A percentile compares a stretch with the other conserved stretches of the same genome.
Conservation (phyloP, 2,329 filamentous ascomycete species). For the Fusarium nanum region DNA sequence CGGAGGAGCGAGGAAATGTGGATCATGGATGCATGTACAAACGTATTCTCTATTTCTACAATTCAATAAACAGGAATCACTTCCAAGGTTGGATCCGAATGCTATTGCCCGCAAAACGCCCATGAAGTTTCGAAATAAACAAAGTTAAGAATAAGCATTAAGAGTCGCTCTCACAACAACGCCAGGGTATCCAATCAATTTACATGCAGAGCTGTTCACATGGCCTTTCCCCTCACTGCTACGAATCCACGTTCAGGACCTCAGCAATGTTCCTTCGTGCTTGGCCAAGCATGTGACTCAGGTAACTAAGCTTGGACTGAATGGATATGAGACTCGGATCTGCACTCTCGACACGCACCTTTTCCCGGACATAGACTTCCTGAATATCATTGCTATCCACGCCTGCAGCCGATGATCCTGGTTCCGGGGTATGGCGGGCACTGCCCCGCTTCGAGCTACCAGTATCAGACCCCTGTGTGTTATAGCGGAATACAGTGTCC, state of each 20-base stretch:
- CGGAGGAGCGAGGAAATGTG: slow-evolving; percentile 36
- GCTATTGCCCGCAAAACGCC: slow-evolving; percentile 1
- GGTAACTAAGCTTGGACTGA: slow-evolving; percentile 82
- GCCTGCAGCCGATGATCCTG: slow-evolving; percentile 32
- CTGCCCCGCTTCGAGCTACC: slow-evolving; percentile 44
- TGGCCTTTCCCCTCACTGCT: slow-evolving; percentile 33
- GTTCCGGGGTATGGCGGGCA: slow-evolving; percentile 43
- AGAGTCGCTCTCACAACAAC: slow-evolving; percentile 30
- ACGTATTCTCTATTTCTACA: slow-evolving; percentile 41
- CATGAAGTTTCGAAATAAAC: not conserved
- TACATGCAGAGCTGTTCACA: slow-evolving; percentile 31
- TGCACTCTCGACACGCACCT: slow-evolving; percentile 87
- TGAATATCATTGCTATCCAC: slow-evolving; percentile 46
- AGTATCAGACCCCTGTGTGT: slow-evolving; percentile 48
- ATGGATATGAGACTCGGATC: slow-evolving; percentile 88
- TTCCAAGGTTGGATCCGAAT: not conserved
- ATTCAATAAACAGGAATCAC: slow-evolving; percentile 25
- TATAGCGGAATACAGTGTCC: slow-evolving; percentile 78
- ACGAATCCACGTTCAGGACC: slow-evolving; percentile 74
- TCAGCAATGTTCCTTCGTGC: slow-evolving; percentile 78
- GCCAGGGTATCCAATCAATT: slow-evolving; percentile 46
- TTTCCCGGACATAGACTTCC: slow-evolving; percentile 88
- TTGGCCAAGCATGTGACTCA: slow-evolving; percentile 78
- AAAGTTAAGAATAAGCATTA: not conserved
- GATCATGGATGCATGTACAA: slow-evolving; percentile 46